Percentiles rank a stretch among this genome's conserved stretches.
Evolutionary conservation across 2,329 filamentous ascomycete genomes (phyloP).

Genomic region (Fusarium sublunatum): DNA sequence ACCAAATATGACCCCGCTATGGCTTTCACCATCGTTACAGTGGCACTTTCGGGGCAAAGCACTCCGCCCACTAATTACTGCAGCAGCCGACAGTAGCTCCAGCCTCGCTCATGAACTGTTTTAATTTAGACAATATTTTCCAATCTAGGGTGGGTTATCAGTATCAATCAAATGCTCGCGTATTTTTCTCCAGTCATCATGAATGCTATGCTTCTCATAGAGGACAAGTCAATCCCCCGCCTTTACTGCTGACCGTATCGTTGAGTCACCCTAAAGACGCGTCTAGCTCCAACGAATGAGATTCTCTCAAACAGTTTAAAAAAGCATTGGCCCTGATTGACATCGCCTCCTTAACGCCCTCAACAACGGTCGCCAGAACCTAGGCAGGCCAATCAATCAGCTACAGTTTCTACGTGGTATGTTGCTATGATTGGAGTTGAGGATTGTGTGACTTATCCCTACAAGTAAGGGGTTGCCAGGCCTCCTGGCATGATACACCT

Average conservation of each 20-base stretch:
- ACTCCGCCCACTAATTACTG: constrained; percentile 43
- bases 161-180: constrained; percentile 6
- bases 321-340: constrained; percentile 20
- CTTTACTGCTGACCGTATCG: constrained; percentile 24
- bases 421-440: constrained; percentile 36
- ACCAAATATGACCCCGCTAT: constrained; percentile 41
- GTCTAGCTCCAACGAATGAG: constrained; percentile 28
- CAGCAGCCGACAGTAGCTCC: constrained; percentile 42
- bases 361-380: constrained; percentile 31
- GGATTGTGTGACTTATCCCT: constrained; percentile 33
- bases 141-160: constrained; percentile 9
- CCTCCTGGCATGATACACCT: constrained; percentile 30
- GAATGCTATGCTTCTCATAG: background rate
- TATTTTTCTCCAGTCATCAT: constrained; percentile 5
- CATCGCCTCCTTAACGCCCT: constrained; percentile 33
- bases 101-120: constrained; percentile 33
- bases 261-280: constrained; percentile 29
- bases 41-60: constrained; percentile 43
- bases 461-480: constrained; percentile 25
- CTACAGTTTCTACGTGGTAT: constrained; percentile 19
- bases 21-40: constrained; percentile 34
- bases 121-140: constrained; percentile 25
- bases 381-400: constrained; percentile 32
- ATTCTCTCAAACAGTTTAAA: constrained; percentile 12
- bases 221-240: constrained; percentile 11